Evolutionary conservation across 2,329 filamentous ascomycete genomes (phyloP), one percentile per base, ranked within the genome.

Genomic region (Aspergillus pseudonomiae): DNA sequence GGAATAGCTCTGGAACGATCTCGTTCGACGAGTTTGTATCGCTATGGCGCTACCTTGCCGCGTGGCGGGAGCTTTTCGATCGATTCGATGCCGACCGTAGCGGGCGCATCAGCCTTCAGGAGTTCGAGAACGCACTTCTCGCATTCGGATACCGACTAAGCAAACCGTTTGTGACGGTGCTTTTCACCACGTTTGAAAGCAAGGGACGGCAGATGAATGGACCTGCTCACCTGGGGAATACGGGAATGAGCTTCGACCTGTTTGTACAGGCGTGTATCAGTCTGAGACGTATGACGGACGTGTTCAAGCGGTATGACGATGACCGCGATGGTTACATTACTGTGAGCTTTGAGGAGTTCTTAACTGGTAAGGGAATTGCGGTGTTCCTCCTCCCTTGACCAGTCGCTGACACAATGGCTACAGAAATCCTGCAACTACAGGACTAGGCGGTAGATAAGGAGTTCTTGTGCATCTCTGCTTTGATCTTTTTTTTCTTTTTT

Each of bases 271-370:
- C 93, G 59, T 98, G 95, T 79, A 98, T 99, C 75, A 93, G 89
- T 71, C 84, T 99, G 73, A 97, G 98, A 86, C 87, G 95, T 71
- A 98, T 99, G 94, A 99, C 95, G 64, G 95, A 99, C 78, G 93
- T 97, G 32, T 99, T 99, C 78, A 99, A 99, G 85, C 94, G 94
- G 80, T 99, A 98, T 78, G 95, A 99, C 71, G 92, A 96, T 73
- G 95, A 99, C 78, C 88, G 95, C 48, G 95, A 98, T 79, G 95
- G 95, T 1, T 98, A 94, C 77, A 92, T 94, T 70, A 94, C 90
- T 4, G 79, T 94, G 60, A 92, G 89, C 75, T 94, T 94, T 72
- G 91, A 93, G 80, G 90, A 93, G 72, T 93, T 93, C 76, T 80
- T 93, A 74, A 89, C 88, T 43, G 90, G 81, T 83, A 71, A 70